Base-by-base conservation (phyloP, 2,329 filamentous ascomycete species). In the Colletotrichum sp. region DNA sequence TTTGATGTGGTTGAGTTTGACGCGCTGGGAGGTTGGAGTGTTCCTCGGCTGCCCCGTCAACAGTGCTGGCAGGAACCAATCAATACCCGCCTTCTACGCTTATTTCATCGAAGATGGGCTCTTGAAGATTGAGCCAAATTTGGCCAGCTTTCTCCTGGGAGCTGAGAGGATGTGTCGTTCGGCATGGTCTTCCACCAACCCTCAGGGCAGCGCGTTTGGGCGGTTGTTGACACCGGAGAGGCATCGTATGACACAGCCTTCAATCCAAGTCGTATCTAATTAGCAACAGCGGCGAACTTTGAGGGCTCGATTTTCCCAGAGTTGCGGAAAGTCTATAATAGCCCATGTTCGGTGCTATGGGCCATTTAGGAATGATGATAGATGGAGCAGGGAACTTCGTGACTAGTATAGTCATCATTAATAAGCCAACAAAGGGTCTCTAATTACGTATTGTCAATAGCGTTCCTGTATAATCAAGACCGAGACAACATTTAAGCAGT, bases 141-240 rank as follows among this genome's bases (percentile, higher is more conserved):
- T 0, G 10, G 0, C 0, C 0, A 21, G 9, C 10, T 48, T 13
- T 48, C n/a, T 21, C 5, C n/a, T 0, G 0, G 43, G 0, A 48
- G 43, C 43, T 48, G 5, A 48, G 43, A 48, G n/a, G 0, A 48
- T n/a, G 5, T 0, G n/a, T 21, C 1, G 0, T 7, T 0, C 43
- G 1, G 43, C 10, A n/a, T 21, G 10, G 43, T 48, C n/a, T 48
- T 21, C 0, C 0, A 48, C 3, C 3, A 52, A 1, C n/a, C n/a
- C n/a, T 1, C 0, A 0, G n/a, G 43, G 10, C 10, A 48, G 43
- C n/a, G 10, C n/a, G 43, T 48, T 13, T 21, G 0, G 18, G 38
- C 38, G 18, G 5, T 2, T 48, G 9, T 48, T 4, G 0, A n/a
- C 9, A 43, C 8, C 0, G 8, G 8, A 0, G 38, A 43, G 18